Evolutionary conservation across 139 green algal genomes (phyloP).

Genomic region (Picochlorum costavermella): DNA sequence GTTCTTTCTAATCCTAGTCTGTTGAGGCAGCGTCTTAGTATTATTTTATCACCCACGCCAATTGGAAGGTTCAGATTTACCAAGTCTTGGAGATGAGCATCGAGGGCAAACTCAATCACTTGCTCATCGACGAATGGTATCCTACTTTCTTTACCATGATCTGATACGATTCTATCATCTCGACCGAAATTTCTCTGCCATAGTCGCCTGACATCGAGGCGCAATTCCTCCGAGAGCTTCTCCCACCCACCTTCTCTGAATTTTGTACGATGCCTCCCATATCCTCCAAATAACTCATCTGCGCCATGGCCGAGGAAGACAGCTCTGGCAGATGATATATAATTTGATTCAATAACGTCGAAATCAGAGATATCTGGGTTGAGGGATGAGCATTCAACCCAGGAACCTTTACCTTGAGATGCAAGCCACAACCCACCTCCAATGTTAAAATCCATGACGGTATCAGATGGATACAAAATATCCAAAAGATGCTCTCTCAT

Average conservation of each 20-base stretch:
- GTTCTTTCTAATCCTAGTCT: slow-evolving; percentile 53
- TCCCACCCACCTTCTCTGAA: slow-evolving; percentile 35
- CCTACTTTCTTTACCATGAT: slow-evolving; percentile 69
- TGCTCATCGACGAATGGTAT: slow-evolving; percentile 88
- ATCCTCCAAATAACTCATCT: slow-evolving; percentile 88
- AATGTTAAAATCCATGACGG: slow-evolving; percentile 96
- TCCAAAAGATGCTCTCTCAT: slow-evolving; percentile 43
- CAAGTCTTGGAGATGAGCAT: slow-evolving; percentile 34
- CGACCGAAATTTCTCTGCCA: slow-evolving; percentile 88
- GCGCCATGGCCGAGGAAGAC: slow-evolving; percentile 87
- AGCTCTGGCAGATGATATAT: background rate
- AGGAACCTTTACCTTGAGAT: slow-evolving; percentile 35
- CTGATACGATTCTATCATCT: slow-evolving; percentile 80
- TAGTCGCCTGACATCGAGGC: slow-evolving; percentile 71
- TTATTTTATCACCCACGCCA: slow-evolving; percentile 77
- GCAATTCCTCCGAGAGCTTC: slow-evolving; percentile 59
- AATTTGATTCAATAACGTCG: background rate
- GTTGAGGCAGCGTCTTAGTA: slow-evolving; percentile 58
- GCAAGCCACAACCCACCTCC: slow-evolving; percentile 83
- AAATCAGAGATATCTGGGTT: background rate
- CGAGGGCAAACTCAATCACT: slow-evolving; percentile 50
- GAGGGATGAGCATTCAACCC: slow-evolving; percentile 11
- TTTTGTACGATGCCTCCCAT: slow-evolving; percentile 81
- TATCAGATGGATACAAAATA: slow-evolving; percentile 70
- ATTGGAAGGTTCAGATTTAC: slow-evolving; percentile 35